Base-by-base conservation (phyloP, 2,329 filamentous ascomycete species). In the Pseudogymnoascus sp. region DNA sequence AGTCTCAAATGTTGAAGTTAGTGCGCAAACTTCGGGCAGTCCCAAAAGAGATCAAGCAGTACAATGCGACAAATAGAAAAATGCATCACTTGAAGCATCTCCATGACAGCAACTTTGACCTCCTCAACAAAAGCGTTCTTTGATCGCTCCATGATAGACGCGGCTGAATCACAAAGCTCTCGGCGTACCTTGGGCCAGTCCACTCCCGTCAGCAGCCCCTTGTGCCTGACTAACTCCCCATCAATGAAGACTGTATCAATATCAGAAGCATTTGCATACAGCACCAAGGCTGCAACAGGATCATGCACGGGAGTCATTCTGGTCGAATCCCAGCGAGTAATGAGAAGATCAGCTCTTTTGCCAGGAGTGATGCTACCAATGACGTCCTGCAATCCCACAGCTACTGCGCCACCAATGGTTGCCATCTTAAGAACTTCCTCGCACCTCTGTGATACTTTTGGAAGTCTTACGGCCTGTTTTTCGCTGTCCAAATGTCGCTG, bases 171-270 rank as follows among this genome's bases (percentile, higher is more conserved):
- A 21, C 50, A 21, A 59, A 59, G 50, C 16, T 59, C 35, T 37
- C 14, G 35, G 12, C 35, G 35, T 37, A 37, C 14, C 35, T 37
- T 37, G 5, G 35, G 35, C 35, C 35, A 73, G 16, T 37, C 35
- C 35, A 37, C 35, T 37, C 35, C 35, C 14, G 35, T 37, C 12
- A 37, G 35, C 11, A 37, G 35, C 5, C 35, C 35, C 35, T 37
- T 37, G 35, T 37, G 35, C 35, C 14, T 37, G 35, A 37, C 35
- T 14, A 37, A 37, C 35, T 37, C 35, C 35, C 35, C 35, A 37
- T 37, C 35, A 37, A 37, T 14, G 35, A 37, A 37, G 35, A 50
- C 25, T n/a, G 35, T 37, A 37, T 37, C 35, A 37, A 37, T 37
- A 37, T 37, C 35, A 3, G 12, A 37, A 37, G 35, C 35, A 37